phyloP scores from a whole-genome alignment of 805 yeast genomes.

The Lipomyces yamanashiensis region DNA sequence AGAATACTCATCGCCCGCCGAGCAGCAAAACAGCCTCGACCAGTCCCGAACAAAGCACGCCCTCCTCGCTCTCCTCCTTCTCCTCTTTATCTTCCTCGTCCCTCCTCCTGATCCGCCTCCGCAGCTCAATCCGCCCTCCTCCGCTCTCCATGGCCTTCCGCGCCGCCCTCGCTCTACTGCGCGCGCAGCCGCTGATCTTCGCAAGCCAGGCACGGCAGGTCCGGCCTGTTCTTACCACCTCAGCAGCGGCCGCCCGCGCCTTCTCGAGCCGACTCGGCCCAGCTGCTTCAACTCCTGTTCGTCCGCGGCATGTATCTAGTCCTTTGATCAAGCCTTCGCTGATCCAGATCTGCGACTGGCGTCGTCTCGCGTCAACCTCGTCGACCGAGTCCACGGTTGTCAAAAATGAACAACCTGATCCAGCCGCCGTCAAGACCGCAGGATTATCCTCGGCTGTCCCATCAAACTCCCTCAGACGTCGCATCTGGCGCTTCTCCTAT shows the following conservation, averaged over 20 bases:
- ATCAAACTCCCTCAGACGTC: slow-evolving; percentile 2
- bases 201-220: neutral
- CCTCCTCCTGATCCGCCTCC: neutral
- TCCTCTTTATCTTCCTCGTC: neutral
- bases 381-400: neutral
- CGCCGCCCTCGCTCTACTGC: slow-evolving; percentile 10
- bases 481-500: slow-evolving; percentile 17
- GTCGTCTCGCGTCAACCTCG: slow-evolving; percentile 11
- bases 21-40: neutral
- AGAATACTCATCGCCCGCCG: neutral
- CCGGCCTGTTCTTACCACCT: neutral
- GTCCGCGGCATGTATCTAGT: neutral
- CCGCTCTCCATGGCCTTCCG: slow-evolving; percentile 9
- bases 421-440: slow-evolving; percentile 8
- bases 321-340: neutral
- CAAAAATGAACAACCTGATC: neutral
- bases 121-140: neutral
- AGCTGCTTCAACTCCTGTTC: neutral
- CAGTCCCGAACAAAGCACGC: neutral
- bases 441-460: neutral
- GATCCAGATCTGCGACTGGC: neutral
- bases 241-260: neutral
- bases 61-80: neutral
- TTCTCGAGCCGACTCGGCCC: neutral
- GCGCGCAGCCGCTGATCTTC: slow-evolving; percentile 10